These are phyloP conservation scores for Biscutella auriculata DNA, from an alignment of 441 rosid genomes.

Conservation along the genomic window DNA sequence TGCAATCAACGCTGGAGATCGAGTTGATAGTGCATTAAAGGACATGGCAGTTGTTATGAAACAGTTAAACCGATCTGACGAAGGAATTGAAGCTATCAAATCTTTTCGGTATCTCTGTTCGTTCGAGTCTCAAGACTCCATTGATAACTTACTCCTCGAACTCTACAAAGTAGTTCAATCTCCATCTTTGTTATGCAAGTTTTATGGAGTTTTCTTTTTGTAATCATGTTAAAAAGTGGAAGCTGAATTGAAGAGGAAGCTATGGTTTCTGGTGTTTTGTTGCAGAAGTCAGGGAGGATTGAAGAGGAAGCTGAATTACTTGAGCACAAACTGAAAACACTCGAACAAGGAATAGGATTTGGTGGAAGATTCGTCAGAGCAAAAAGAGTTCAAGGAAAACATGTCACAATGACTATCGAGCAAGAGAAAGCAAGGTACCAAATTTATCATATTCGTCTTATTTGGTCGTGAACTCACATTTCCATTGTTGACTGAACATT, in stretches of 20 bases:
- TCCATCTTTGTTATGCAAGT: not conserved
- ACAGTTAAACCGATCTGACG: slow-evolving; percentile 69
- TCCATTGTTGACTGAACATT: not conserved
- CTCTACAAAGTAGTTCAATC: slow-evolving; percentile 55
- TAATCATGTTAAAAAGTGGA: no score
- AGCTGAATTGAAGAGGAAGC: no score
- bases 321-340: slow-evolving; percentile 43
- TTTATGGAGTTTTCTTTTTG: not conserved
- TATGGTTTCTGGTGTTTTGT: not conserved
- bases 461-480: not conserved
- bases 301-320: slow-evolving; percentile 75
- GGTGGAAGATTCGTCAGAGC: slow-evolving; percentile 46
- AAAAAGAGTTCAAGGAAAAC: slow-evolving; percentile 67
- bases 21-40: slow-evolving; percentile 80
- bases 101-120: slow-evolving; percentile 81
- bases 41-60: slow-evolving; percentile 95
- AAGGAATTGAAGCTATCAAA: slow-evolving; percentile 82
- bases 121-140: slow-evolving; percentile 62
- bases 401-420: slow-evolving; percentile 47
- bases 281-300: slow-evolving; percentile 69
- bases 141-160: slow-evolving; percentile 73
- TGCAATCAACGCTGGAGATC: slow-evolving; percentile 76
- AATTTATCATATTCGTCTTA: no score
- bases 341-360: slow-evolving; percentile 45
- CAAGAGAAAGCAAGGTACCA: slow-evolving; percentile 82